A percentile compares a stretch with the other conserved stretches of the same genome.
Conservation (phyloP, 345 rosid genomes). For the Firmiana major region DNA sequence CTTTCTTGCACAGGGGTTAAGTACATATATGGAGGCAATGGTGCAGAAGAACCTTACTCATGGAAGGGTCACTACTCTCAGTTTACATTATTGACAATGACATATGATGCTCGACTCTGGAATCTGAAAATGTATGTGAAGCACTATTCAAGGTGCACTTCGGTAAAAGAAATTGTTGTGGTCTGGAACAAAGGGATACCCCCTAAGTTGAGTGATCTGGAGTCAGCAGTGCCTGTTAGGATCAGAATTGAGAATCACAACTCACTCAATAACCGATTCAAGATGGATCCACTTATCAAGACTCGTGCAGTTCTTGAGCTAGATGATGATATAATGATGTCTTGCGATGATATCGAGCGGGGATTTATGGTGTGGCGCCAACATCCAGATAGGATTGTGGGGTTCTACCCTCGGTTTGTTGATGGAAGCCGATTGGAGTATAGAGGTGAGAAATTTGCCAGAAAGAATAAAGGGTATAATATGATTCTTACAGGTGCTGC, state of each 20-base stretch:
- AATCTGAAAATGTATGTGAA: constrained; percentile 86
- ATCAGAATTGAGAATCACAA: constrained; percentile 67
- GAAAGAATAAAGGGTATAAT: constrained; percentile 68
- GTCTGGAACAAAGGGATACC: constrained; percentile 96
- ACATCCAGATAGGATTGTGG: constrained; percentile 79
- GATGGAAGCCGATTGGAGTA: constrained; percentile 56
- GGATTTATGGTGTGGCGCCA: constrained; percentile 90
- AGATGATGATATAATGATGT: constrained; percentile 96
- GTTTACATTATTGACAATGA: constrained; percentile 90
- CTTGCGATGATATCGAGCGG: constrained; percentile 73
- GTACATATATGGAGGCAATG: constrained; percentile 75
- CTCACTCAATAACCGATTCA: constrained; percentile 86
- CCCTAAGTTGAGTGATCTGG: constrained; percentile 57
- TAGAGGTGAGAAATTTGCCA: constrained; percentile 72
- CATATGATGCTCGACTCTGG: constrained; percentile 97
- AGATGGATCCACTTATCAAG: constrained; percentile 57
- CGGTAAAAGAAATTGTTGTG: constrained; percentile 85
- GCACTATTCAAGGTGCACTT: constrained; percentile 91
- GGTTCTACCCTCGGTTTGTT: constrained; percentile 79
- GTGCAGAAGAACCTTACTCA: constrained; percentile 64
- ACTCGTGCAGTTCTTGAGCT: constrained; percentile 89
- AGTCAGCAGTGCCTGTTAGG: constrained; percentile 85
- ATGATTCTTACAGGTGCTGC: constrained; percentile 98
- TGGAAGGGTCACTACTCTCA: constrained; percentile 72
- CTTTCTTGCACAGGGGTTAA: constrained; percentile 53